These are phyloP conservation scores for Kwoniella europaea DNA, from an alignment of 768 basidiomycete species.

Conservation along the genomic window DNA sequence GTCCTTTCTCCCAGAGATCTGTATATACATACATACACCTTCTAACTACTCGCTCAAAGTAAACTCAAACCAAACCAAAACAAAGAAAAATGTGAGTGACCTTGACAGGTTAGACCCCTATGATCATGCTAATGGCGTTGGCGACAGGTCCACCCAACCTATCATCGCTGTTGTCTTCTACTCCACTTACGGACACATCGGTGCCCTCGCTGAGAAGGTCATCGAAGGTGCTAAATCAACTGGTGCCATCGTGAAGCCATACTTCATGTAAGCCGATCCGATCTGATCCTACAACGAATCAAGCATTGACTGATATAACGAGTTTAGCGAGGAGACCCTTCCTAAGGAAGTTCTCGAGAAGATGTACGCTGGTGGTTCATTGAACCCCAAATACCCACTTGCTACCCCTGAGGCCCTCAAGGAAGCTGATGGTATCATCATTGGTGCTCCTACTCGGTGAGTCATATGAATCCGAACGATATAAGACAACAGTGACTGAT, in stretches of 20 bases:
- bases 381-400: conserved; percentile 69
- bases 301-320: background rate
- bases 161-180: conserved; percentile 53
- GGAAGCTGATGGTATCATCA: conserved; percentile 69
- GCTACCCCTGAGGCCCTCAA: conserved; percentile 65
- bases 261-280: conserved; percentile 58
- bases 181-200: conserved; percentile 59
- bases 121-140: no score
- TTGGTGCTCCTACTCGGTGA: conserved; percentile 63
- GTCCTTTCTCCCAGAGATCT: no score
- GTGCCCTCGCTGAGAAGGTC: conserved; percentile 52
- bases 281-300: no score
- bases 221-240: conserved; percentile 54
- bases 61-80: no score
- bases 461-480: background rate
- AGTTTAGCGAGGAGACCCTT: conserved; percentile 71
- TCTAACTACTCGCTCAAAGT: no score
- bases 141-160: conserved; percentile 28
- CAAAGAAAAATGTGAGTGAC: no score
- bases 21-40: no score
- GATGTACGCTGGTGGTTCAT: conserved; percentile 70
- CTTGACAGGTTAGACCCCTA: no score
- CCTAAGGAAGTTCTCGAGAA: conserved; percentile 68
- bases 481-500: background rate
- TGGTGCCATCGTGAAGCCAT: conserved; percentile 58